Base-by-base conservation (phyloP, 352 stramenopile genomes). In the Phytopythium montanum region DNA sequence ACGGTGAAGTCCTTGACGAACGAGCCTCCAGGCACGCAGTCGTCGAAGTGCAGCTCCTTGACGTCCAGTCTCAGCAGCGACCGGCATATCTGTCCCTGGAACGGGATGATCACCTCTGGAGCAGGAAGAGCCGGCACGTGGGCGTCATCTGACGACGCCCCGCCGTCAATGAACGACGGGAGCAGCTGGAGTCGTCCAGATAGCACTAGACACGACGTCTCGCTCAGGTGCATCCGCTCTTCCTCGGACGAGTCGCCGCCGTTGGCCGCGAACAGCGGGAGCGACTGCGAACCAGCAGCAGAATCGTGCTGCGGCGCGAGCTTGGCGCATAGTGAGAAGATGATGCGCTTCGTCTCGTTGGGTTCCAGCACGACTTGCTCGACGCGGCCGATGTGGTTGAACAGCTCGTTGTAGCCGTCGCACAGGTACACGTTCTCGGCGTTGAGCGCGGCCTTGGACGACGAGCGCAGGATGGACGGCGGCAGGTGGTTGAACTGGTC, bases 1-100 rank as follows among this genome's bases (percentile, higher is more conserved):
- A 96, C 83, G 2, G 87, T 95, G 26, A 96, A 95, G 60, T 96
- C 87, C 56, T 96, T 96, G 8, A 95, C 87, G 44, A 94, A 96
- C 21, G 87, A 93, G 0, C 86, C 86, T 16, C 81, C 82, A 3
- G 87, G 87, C 3, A 96, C 82, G 26, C 87, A 96, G 62, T 95
- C 87, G 34, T 96, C 87, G 54, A 96, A 96, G 64, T 95, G 87
- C 13, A 96, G 68, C 54, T 96, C 87, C 61, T 94, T 93, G 28
- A 95, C 79, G 62, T 96, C 87, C 29, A 96, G 61, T 12, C 87
- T 74, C 61, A 96, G 64, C 31, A 96, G 44, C 13, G 87, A 96
- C 12, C 86, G 85, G 60, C 87, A 96, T 9, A 92, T 85, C 69
- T 92, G 79, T 1, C 75, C 85, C 55, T 94, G 84, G 14, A 96